Evolutionary conservation across 2,329 filamentous ascomycete genomes (phyloP), one percentile per base, ranked within the genome.

Genomic region (Cercospora sp.): DNA sequence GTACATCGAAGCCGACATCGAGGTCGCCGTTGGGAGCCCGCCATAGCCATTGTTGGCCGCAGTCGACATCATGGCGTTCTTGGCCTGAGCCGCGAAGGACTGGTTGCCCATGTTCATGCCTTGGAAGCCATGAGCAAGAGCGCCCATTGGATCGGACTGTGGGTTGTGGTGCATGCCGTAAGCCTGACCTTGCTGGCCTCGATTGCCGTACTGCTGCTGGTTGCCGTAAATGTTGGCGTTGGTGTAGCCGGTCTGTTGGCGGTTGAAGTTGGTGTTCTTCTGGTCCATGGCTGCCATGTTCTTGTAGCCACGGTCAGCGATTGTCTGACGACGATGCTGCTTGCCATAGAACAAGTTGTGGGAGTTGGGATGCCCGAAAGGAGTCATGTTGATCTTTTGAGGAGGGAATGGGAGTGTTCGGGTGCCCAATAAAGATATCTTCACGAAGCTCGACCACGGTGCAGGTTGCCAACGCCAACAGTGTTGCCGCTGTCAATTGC

Each of bases 111-210:
- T 70, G 72, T 76, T 79, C 76, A 80, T 79, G 73, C 78, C 78
- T 76, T 79, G 78, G 64, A 80, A 79, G 68, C 74, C 72, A 75
- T 80, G 77, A 78, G 79, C 73, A 68, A 80, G 73, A 57, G 77
- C 73, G 28, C 77, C 73, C 72, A 80, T 76, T 61, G 72, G 67
- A 62, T 77, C 77, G 69, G 74, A 69, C 67, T 67, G 69, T 60
- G 72, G 71, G 68, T 73, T 72, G 59, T 75, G 74, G 64, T 76
- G 74, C 74, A 77, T 76, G 75, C 75, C 75, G 72, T 79, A 79
- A 58, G 67, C 71, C 68, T 77, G 77, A 64, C 72, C 73, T 64
- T 71, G 68, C 66, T 75, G 75, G 61, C 67, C 70, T 60, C 75
- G 75, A 64, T 72, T 66, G 66, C 63, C 71, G 70, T 78, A 78